phyloP scores from a whole-genome alignment of 2,329 filamentous ascomycete genomes.

The Claviceps arundinis region DNA sequence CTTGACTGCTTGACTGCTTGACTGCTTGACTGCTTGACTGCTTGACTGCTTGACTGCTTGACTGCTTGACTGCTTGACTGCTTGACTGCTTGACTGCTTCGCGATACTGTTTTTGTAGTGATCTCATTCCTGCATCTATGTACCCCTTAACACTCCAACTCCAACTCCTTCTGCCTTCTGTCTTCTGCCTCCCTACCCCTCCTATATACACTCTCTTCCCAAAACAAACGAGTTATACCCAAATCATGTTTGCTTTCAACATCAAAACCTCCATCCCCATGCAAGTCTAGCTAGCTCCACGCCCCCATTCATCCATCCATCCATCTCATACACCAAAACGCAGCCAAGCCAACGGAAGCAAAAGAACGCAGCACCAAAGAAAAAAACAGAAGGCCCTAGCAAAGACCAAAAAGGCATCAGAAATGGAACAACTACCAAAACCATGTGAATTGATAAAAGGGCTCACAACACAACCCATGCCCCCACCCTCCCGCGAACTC shows the following conservation, averaged over 20 bases:
- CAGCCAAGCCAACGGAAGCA: no score
- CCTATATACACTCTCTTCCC: conserved; percentile 13
- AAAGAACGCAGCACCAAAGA: not conserved
- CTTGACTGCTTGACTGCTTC: no score
- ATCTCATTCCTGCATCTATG: no score
- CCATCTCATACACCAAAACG: conserved; percentile 5
- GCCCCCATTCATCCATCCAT: not conserved
- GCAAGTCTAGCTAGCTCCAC: conserved; percentile 12
- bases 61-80: no score
- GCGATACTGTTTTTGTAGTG: no score
- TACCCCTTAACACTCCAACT: no score
- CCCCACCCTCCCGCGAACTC: no score
- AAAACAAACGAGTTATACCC: not conserved
- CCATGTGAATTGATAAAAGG: not conserved
- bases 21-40: no score
- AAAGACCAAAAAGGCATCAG: not conserved
- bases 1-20: no score
- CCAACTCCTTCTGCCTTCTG: not conserved
- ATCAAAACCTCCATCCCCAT: conserved; percentile 7
- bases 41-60: no score
- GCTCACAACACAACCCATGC: not conserved
- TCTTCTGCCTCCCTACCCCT: conserved; percentile 11
- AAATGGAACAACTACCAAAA: not conserved
- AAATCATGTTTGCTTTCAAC: conserved; percentile 7
- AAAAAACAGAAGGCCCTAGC: not conserved